Evolutionary conservation across 2,329 filamentous ascomycete genomes (phyloP).

Genomic region (Cryphonectria japonica): DNA sequence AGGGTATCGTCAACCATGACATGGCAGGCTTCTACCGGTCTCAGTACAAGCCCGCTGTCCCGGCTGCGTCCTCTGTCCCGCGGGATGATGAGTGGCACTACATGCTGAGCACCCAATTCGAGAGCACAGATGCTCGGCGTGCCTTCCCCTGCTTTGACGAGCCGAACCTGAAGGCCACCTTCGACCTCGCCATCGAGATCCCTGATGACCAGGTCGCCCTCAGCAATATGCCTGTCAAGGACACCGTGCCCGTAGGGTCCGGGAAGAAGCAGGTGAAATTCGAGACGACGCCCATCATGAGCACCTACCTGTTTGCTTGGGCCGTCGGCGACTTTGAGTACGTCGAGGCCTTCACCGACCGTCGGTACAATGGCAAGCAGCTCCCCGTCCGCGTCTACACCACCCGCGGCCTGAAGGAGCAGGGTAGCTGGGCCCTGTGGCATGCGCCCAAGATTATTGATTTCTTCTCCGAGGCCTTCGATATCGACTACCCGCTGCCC

Average conservation of each 20-base stretch:
- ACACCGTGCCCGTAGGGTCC: conserved; percentile 58
- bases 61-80: conserved; percentile 76
- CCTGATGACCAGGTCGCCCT: conserved; percentile 86
- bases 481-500: conserved; percentile 88
- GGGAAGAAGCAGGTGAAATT: conserved; percentile 79
- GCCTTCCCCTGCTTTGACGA: conserved; percentile 99
- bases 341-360: conserved; percentile 86
- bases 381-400: conserved; percentile 96
- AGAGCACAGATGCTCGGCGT: conserved; percentile 90
- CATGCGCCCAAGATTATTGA: conserved; percentile 94
- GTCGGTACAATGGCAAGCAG: conserved; percentile 87
- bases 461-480: conserved; percentile 94
- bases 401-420: conserved; percentile 89
- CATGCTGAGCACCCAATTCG: conserved; percentile 96
- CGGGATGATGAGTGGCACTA: conserved; percentile 69
- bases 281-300: conserved; percentile 86
- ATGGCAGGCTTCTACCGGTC: conserved; percentile 94
- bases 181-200: conserved; percentile 91
- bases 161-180: conserved; percentile 94
- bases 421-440: conserved; percentile 86
- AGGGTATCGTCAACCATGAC: conserved; percentile 83
- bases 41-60: conserved; percentile 79
- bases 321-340: conserved; percentile 97
- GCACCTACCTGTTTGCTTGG: conserved; percentile 90
- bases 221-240: conserved; percentile 94